Evolutionary conservation across 192 early-diverging fungal genomes (phyloP).

Genomic region (Entophlyctis luteolus): DNA sequence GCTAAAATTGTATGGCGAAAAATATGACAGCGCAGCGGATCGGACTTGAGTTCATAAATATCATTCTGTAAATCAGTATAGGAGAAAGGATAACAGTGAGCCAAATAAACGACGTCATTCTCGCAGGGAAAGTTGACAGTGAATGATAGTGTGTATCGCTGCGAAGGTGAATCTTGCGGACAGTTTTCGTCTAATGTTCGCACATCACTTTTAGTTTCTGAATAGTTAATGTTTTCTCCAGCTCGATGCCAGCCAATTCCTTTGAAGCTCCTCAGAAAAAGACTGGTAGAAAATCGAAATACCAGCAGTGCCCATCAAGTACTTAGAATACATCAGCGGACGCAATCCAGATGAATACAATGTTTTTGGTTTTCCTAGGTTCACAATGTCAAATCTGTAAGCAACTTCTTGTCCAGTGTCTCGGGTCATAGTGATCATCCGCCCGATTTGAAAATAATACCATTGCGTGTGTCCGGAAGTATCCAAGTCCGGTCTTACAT

Average conservation of each 20-base stretch:
- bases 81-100: slow-evolving; percentile 47
- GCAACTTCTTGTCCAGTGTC: slow-evolving; percentile 2
- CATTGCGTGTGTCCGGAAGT: slow-evolving; percentile 36
- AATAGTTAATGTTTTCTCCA: slow-evolving; percentile 37
- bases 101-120: slow-evolving; percentile 38
- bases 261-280: background rate
- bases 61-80: slow-evolving; percentile 42
- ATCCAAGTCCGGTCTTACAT: slow-evolving; percentile 28
- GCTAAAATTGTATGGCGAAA: slow-evolving; percentile 39
- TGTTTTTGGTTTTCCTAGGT: slow-evolving; percentile 36
- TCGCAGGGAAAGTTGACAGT: slow-evolving; percentile 16
- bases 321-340: slow-evolving; percentile 36
- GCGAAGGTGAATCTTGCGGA: background rate
- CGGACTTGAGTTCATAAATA: slow-evolving; percentile 17
- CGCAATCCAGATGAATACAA: slow-evolving; percentile 33
- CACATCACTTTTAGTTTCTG: background rate
- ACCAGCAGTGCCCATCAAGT: background rate
- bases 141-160: slow-evolving; percentile 33
- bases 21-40: slow-evolving; percentile 1
- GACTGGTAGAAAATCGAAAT: background rate
- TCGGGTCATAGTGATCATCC: slow-evolving; percentile 8
- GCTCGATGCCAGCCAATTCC: slow-evolving; percentile 40
- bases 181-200: background rate
- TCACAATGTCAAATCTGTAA: slow-evolving; percentile 40
- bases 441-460: slow-evolving; percentile 35